Evolutionary conservation across 768 basidiomycete genomes (phyloP), one percentile per base, ranked within the genome.

Genomic region (Trametes villosa): DNA sequence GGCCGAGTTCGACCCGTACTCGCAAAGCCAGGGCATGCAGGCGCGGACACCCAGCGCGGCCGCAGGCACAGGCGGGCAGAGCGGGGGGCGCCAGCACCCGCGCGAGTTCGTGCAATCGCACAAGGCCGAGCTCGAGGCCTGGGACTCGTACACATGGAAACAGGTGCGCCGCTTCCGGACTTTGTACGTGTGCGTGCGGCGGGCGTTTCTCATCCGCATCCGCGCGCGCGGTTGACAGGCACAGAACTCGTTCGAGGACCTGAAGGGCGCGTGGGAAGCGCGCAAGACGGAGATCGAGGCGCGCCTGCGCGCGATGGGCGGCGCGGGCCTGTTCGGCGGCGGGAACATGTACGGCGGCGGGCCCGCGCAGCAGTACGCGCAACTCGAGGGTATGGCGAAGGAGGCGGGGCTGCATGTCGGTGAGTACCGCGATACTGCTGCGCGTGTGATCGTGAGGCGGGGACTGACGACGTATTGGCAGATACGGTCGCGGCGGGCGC

Each of bases 71-170:
- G 50, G 57, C 26, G 44, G 57, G 1, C 65, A 65, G 8, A 71
- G 75, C 2, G 73, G 79, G 0, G 69, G 74, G 9, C 75, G 81
- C 26, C 77, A 75, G 26, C 91, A 93, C 65, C 91, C 91, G 0
- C 83, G 88, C 40, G 83, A 89, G 45, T 83, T 79, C 63, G 84
- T 92, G 55, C 85, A 84, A 45, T 72, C 73, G 3, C 83, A 91
- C 71, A 92, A 91, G 64, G 68, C 76, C 0, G 84, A 86, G 70
- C 77, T 93, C 27, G 91, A 91, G 64, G 75, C 81, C 8, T 92
- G 90, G 90, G 87, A 91, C 65, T 36, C 73, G 8, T 83, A 82
- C 57, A 75, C 86, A 13, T 92, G 90, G 90, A 91, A 86, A 71
- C 88, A 89, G 74, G 68, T 71, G 36, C n/a, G 65, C 45, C 40